These are phyloP conservation scores for Lachnellula subtilissima DNA, from an alignment of 2,329 filamentous ascomycete species.

Conservation along the genomic window DNA sequence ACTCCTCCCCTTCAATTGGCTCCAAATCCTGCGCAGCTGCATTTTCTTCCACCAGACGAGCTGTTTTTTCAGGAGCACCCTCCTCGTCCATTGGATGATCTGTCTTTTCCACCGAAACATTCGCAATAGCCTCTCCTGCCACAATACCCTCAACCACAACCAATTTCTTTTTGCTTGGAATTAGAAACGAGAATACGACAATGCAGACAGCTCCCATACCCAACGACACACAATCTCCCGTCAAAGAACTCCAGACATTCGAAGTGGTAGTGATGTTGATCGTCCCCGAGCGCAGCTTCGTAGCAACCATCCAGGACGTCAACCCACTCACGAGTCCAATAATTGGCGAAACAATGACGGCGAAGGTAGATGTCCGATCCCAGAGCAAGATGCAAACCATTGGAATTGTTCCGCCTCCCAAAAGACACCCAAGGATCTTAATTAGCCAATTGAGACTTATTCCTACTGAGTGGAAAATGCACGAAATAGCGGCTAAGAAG, in stretches of 20 bases:
- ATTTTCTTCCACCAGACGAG: not conserved
- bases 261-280: not conserved
- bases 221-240: not conserved
- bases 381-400: not conserved
- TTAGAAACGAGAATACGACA: not conserved
- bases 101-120: not conserved
- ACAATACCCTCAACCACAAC: not conserved
- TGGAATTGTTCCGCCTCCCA: not conserved
- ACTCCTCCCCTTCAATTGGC: not conserved
- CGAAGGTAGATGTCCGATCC: not conserved
- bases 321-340: not conserved
- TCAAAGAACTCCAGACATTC: not conserved
- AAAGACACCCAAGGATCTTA: not conserved
- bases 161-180: not conserved
- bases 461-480: slow-evolving; percentile 2
- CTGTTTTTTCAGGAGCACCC: not conserved
- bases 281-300: not conserved
- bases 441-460: slow-evolving; percentile 2
- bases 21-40: not conserved
- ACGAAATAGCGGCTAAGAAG: not conserved
- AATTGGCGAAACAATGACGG: not conserved
- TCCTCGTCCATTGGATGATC: not conserved
- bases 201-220: slow-evolving; percentile 1
- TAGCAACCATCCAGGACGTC: not conserved
- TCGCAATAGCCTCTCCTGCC: not conserved